phyloP scores from a whole-genome alignment of 805 yeast species.

The Hanseniaspora pseudoguilliermondii region DNA sequence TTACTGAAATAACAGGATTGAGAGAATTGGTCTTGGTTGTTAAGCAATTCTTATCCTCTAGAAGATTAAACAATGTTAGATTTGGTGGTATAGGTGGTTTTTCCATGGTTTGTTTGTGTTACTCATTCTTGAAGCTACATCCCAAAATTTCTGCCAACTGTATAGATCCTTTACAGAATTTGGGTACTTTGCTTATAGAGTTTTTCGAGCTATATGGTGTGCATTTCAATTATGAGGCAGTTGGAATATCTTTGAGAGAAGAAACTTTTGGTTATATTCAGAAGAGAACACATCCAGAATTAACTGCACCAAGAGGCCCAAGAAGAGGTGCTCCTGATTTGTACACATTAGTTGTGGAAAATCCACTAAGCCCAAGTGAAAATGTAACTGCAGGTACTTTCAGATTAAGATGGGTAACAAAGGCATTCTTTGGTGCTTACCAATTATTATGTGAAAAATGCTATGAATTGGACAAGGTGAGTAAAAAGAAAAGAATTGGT shows the following conservation, averaged over 20 bases:
- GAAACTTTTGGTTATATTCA: slow-evolving; percentile 43
- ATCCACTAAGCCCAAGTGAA: slow-evolving; percentile 74
- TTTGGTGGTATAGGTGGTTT: slow-evolving; percentile 93
- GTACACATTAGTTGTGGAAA: slow-evolving; percentile 67
- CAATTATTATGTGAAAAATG: slow-evolving; percentile 64
- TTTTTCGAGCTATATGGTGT: slow-evolving; percentile 87
- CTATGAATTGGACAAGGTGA: slow-evolving; percentile 53
- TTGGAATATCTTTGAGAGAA: slow-evolving; percentile 50
- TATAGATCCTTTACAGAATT: slow-evolving; percentile 55
- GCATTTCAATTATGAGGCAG: slow-evolving; percentile 71
- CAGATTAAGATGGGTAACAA: slow-evolving; percentile 64
- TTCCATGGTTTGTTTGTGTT: slow-evolving; percentile 76
- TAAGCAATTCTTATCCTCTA: slow-evolving; percentile 69
- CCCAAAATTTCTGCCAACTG: slow-evolving; percentile 59
- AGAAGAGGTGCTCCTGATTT: slow-evolving; percentile 21
- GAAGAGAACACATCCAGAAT: slow-evolving; percentile 41
- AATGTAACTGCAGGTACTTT: slow-evolving; percentile 78
- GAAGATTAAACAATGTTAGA: slow-evolving; percentile 74
- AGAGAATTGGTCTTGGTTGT: slow-evolving; percentile 70
- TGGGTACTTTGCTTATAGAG: slow-evolving; percentile 78
- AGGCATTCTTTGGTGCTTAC: slow-evolving; percentile 81
- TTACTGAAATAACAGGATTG: slow-evolving; percentile 58
- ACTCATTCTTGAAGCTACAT: slow-evolving; percentile 64
- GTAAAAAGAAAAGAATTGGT: slow-evolving; percentile 55
- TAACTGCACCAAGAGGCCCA: slow-evolving; percentile 31